phyloP scores from a whole-genome alignment of 2,329 filamentous ascomycete genomes.

The Ophiostoma angusticollis region DNA sequence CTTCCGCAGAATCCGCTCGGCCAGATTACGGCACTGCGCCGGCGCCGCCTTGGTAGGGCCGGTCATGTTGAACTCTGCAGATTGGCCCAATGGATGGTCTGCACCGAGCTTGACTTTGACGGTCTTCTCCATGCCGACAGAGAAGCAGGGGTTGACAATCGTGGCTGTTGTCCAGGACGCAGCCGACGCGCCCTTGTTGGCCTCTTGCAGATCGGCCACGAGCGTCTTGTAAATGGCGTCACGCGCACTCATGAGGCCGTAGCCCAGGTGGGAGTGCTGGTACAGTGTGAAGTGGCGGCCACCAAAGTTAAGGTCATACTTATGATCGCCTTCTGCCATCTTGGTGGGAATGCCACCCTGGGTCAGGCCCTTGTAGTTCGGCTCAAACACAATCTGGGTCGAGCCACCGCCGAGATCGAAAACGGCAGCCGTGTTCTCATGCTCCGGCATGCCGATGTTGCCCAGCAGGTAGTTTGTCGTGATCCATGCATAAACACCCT shows the following conservation, averaged over 20 bases:
- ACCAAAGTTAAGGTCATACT: slow-evolving; percentile 78
- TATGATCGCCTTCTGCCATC: slow-evolving; percentile 84
- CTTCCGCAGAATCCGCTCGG: slow-evolving; percentile 85
- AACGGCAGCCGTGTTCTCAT: slow-evolving; percentile 80
- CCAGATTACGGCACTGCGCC: slow-evolving; percentile 78
- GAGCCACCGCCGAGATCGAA: slow-evolving; percentile 95
- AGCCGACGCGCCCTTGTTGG: slow-evolving; percentile 43
- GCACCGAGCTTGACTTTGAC: slow-evolving; percentile 60
- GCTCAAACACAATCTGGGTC: slow-evolving; percentile 97
- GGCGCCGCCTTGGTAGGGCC: slow-evolving; percentile 64
- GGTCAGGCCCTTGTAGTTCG: slow-evolving; percentile 65
- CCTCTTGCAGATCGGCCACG: slow-evolving; percentile 56
- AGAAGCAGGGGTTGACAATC: slow-evolving; percentile 75
- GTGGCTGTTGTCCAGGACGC: slow-evolving; percentile 57
- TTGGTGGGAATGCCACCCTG: slow-evolving; percentile 73
- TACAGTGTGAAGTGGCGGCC: slow-evolving; percentile 86
- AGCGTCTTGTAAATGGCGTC: slow-evolving; percentile 70
- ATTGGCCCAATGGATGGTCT: slow-evolving; percentile 50
- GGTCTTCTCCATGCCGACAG: slow-evolving; percentile 61
- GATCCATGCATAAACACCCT: slow-evolving; percentile 98
- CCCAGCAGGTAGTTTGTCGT: slow-evolving; percentile 97
- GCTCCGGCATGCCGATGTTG: slow-evolving; percentile 88
- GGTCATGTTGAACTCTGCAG: slow-evolving; percentile 69
- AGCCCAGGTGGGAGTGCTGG: slow-evolving; percentile 95
- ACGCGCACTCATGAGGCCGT: slow-evolving; percentile 90